A percentile compares a stretch with the other conserved stretches of the same genome.
Evolutionary conservation across 2,329 filamentous ascomycete species (phyloP).

Genomic region (Colletotrichum chlorophyti): DNA sequence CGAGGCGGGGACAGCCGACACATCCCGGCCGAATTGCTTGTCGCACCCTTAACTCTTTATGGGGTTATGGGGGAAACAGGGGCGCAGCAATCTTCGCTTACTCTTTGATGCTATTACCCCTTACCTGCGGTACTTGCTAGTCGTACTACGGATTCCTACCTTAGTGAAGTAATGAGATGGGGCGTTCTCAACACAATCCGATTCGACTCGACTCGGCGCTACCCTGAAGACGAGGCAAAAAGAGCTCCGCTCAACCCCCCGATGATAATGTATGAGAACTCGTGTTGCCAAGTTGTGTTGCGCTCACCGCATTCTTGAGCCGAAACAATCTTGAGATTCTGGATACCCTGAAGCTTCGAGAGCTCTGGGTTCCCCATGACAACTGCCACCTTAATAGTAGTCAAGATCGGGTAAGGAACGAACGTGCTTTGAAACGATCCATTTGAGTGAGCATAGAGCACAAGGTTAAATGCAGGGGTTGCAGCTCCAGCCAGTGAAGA

Average conservation of each 20-base stretch:
- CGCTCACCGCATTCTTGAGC: conserved; percentile 16
- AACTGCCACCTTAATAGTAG: conserved; percentile 11
- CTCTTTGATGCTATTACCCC: no score
- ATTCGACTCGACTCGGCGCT: no score
- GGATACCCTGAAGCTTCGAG: background rate
- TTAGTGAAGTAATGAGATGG: background rate
- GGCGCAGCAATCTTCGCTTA: conserved; percentile 10
- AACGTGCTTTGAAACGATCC: conserved; percentile 1
- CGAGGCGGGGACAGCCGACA: conserved; percentile 14
- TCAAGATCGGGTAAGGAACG: no score
- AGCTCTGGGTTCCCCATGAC: conserved; percentile 22
- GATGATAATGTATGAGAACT: background rate
- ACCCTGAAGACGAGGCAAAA: no score
- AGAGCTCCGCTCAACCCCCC: background rate
- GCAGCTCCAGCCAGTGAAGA: conserved; percentile 13
- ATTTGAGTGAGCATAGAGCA: background rate
- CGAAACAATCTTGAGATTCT: conserved; percentile 3
- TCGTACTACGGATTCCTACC: no score
- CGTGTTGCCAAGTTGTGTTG: conserved; percentile 3
- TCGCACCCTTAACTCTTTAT: background rate
- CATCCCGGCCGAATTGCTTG: conserved; percentile 12
- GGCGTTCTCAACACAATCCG: conserved; percentile 5
- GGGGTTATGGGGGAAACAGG: conserved; percentile 7
- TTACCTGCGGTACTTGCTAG: background rate
- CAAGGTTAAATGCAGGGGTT: conserved; percentile 22